phyloP scores from a whole-genome alignment of 176 grass and related monocot genomes.

The Olyra latifolia region DNA sequence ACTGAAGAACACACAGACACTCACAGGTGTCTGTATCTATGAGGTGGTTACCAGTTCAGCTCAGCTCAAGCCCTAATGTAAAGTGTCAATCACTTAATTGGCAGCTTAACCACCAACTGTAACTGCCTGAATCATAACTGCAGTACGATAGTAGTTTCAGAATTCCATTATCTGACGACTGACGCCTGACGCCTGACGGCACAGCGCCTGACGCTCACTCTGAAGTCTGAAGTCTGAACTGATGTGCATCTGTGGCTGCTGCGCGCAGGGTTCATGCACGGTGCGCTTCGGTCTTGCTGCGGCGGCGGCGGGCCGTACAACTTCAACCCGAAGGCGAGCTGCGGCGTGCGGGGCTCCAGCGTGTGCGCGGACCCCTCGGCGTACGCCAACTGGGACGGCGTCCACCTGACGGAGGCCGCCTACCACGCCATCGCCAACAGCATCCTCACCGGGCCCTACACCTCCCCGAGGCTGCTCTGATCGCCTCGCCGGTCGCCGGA shows the following conservation, averaged over 20 bases:
- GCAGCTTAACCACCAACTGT: neutral
- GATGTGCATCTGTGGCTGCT: neutral
- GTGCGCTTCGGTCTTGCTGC: constrained; percentile 63
- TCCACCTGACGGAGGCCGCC: constrained; percentile 81
- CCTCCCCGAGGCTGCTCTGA: constrained; percentile 56
- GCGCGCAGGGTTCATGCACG: constrained; percentile 65
- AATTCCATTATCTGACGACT: too few relatives aligned
- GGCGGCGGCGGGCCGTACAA: constrained; percentile 84
- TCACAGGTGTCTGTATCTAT: neutral
- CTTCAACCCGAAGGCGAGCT: constrained; percentile 73
- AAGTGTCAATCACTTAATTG: neutral
- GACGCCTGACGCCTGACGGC: too few relatives aligned
- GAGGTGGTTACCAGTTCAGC: neutral
- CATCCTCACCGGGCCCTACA: constrained; percentile 67
- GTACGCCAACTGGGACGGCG: constrained; percentile 82
- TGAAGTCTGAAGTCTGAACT: too few relatives aligned
- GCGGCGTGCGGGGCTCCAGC: constrained; percentile 55
- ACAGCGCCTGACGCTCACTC: too few relatives aligned
- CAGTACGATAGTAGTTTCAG: neutral
- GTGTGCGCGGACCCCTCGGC: constrained; percentile 72
- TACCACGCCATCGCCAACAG: constrained; percentile 70
- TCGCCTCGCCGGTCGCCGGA: too few relatives aligned
- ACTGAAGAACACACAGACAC: too few relatives aligned
- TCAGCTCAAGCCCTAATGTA: too few relatives aligned
- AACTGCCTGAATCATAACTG: neutral